phyloP scores from a whole-genome alignment of 2,329 filamentous ascomycete genomes.

The Aspergillus novofumigatus region DNA sequence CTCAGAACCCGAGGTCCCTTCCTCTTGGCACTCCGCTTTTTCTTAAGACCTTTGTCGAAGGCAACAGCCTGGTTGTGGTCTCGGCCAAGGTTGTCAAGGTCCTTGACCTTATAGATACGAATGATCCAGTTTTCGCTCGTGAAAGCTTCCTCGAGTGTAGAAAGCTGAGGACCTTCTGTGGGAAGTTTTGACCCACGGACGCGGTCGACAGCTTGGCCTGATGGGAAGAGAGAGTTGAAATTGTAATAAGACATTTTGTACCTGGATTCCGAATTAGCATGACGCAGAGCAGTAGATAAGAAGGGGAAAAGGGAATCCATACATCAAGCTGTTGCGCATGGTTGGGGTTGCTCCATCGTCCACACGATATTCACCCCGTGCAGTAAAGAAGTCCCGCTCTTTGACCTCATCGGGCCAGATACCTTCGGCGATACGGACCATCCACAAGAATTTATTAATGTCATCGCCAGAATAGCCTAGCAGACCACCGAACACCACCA shows the following conservation, averaged over 20 bases:
- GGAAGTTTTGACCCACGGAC: constrained; percentile 79
- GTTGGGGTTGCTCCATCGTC: constrained; percentile 90
- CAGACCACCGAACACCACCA: constrained; percentile 93
- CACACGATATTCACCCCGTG: constrained; percentile 89
- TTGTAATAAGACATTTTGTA: constrained; percentile 99
- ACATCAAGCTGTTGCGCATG: constrained; percentile 99
- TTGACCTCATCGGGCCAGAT: constrained; percentile 99
- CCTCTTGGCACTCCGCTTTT: constrained; percentile 45
- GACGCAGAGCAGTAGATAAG: neutral
- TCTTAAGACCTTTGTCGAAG: constrained; percentile 52
- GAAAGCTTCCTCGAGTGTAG: constrained; percentile 91
- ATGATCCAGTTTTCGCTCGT: constrained; percentile 99
- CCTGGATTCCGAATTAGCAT: constrained; percentile 50
- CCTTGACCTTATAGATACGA: constrained; percentile 99
- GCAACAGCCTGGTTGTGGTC: constrained; percentile 66
- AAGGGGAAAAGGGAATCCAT: constrained; percentile 40
- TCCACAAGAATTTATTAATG: constrained; percentile 99
- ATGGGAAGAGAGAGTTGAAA: constrained; percentile 85
- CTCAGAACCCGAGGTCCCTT: constrained; percentile 43
- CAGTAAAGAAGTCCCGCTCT: constrained; percentile 93
- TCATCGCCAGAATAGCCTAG: constrained; percentile 97
- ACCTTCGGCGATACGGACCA: constrained; percentile 97
- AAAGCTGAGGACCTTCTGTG: constrained; percentile 77
- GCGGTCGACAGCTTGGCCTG: constrained; percentile 83
- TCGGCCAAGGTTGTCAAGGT: constrained; percentile 90